Base-by-base conservation (phyloP, 768 basidiomycete species). In the Podaxis rugospora region DNA sequence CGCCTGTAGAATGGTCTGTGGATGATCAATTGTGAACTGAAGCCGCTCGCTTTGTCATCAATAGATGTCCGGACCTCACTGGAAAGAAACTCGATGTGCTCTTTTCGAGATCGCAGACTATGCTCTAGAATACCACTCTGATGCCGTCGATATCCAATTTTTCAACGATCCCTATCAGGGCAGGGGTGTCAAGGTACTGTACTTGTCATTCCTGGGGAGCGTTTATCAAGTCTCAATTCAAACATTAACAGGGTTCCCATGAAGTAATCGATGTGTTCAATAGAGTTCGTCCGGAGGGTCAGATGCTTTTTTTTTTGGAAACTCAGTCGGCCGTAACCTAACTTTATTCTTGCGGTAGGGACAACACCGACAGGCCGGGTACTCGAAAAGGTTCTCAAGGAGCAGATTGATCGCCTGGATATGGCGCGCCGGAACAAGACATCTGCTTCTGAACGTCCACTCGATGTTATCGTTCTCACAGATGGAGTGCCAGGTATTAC, bases 391-490 rank as follows among this genome's bases (percentile, higher is more conserved):
- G 51, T 60, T 23, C 47, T 63, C 47, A 16, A 59, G 10, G 39
- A 63, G 35, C 66, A 71, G n/a, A 63, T 71, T 3, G 37, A 51
- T 23, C 65, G 65, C 10, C 66, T 74, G 10, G 66, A 74, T 18
- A 13, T 2, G 5, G 64, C 68, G 2, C 55, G 65, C 32, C 44
- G 62, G 27, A 56, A 56, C 1, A 10, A 52, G 0, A 59, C 59
- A 40, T 75, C 74, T 61, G 53, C 51, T 2, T 55, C 63, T 21
- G 68, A 73, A 21, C 62, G 62, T 32, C 74, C 73, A 1, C 57
- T 74, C 18, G 70, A 75, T 62, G 72, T 75, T 47, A 70, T 75
- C 21, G 66, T 75, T 25, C 61, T 75, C 9, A 75, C 74, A 9
- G 73, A 75, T 54, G 73, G 74, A 14, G 64, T 66, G 1, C 72